Evolutionary conservation across 441 rosid genomes (phyloP), one percentile per base, ranked within the genome.

Genomic region (Kokia cookei): DNA sequence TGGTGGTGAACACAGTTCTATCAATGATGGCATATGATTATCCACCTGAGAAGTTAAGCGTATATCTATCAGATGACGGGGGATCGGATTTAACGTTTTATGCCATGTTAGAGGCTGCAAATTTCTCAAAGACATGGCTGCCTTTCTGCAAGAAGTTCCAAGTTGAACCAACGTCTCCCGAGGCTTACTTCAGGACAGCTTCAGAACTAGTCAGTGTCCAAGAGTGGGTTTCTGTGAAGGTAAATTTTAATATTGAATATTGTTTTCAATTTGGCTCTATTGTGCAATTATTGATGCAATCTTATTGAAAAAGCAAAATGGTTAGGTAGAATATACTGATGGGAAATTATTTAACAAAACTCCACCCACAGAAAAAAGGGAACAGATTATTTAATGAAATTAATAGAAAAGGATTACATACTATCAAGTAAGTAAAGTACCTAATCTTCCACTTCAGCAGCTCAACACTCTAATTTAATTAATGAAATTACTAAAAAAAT

Each of bases 1-100:
- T 92, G 92, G 95, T 88, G 40, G 77, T 85, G 2, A 94, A 86
- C 86, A 92, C 94, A 0, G 82, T 94, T 43, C 71, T 92, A 64
- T 90, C 98, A 0, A 80, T 84, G 15, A 69, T 86, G 88, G 88
- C 96, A 1, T 86, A 86, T 4, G 83, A 91, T 61, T 94, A 92
- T 35, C 93, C 97, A 1, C 51, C 90, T 0, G 85, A 90, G 45
- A 91, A 88, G 80, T 84, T 90, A 5, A 81, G 83, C 9, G 76
- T 91, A 3, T 92, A 90, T 72, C 84, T 94, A 22, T 94, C 97
- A 0, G 97, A 94, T 15, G 98, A 92, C 24, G 92, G 85, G 5
- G 91, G 89, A 1, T 91, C 97, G 0, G 77, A 81, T 37, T 68
- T 89, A n/a, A 91, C 95, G 9, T 88, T 85, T 58, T 91, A 84